These are phyloP conservation scores for Leccinum barrowsii DNA, from an alignment of 768 basidiomycete genomes.

Conservation along the genomic window DNA sequence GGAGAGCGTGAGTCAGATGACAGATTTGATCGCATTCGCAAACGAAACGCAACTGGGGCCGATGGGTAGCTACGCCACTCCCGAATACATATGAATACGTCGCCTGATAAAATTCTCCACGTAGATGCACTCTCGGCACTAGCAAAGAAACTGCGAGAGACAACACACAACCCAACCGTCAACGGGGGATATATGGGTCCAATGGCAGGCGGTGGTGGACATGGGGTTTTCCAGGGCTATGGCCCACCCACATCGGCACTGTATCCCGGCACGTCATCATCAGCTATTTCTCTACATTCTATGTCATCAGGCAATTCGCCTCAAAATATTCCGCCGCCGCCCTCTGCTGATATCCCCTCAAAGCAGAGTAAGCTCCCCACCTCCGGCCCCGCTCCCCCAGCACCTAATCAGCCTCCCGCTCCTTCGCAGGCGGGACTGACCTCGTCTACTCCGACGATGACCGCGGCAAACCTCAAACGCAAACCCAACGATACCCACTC, in stretches of 20 bases:
- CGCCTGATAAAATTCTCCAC: slow-evolving; percentile 21
- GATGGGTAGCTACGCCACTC: slow-evolving; percentile 48
- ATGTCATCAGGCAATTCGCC: slow-evolving; percentile 41
- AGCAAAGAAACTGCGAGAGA: slow-evolving; percentile 38
- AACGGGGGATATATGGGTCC: slow-evolving; percentile 21
- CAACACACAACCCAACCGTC: slow-evolving; percentile 7
- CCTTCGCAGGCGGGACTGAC: slow-evolving; percentile 40
- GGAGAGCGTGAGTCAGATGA: slow-evolving; percentile 79
- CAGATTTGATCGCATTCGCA: slow-evolving; percentile 68
- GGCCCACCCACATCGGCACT: slow-evolving; percentile 40
- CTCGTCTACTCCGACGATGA: slow-evolving; percentile 46
- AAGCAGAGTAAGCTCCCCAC: slow-evolving; percentile 64
- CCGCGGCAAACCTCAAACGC: slow-evolving; percentile 52
- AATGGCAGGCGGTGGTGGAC: slow-evolving; percentile 17
- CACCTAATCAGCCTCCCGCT: slow-evolving; percentile 38
- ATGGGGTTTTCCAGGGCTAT: slow-evolving; percentile 23
- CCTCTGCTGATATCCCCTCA: slow-evolving; percentile 52
- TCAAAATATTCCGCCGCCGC: slow-evolving; percentile 42
- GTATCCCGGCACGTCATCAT: slow-evolving; percentile 41
- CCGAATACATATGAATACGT: slow-evolving; percentile 24
- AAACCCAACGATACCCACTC: slow-evolving; percentile 47
- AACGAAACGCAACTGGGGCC: slow-evolving; percentile 55
- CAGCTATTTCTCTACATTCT: slow-evolving; percentile 44
- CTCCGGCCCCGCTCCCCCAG: slow-evolving; percentile 37
- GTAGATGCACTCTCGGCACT: slow-evolving; percentile 44